These are phyloP conservation scores for Ustilago sp. DNA, from an alignment of 1,284 basidiomycete genomes.

Conservation along the genomic window DNA sequence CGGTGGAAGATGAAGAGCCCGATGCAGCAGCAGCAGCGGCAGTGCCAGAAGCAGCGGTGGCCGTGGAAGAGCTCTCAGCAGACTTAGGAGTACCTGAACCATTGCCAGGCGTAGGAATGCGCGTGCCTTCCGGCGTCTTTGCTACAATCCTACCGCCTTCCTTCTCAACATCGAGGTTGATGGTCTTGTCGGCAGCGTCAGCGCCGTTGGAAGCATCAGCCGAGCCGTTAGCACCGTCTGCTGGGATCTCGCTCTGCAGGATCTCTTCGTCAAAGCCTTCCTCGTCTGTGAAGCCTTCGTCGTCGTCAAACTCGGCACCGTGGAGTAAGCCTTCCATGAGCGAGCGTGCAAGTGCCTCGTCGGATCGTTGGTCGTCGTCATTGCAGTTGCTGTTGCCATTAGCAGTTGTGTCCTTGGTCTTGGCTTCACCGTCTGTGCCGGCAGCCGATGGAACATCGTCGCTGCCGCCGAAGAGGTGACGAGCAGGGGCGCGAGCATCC, in stretches of 20 bases:
- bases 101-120: constrained; percentile 84
- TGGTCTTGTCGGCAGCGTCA: constrained; percentile 56
- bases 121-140: constrained; percentile 94
- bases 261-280: constrained; percentile 63
- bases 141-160: constrained; percentile 81
- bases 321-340: constrained; percentile 58
- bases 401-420: constrained; percentile 15
- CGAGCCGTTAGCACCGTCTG: constrained; percentile 32
- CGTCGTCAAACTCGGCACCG: constrained; percentile 55
- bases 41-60: constrained; percentile 60
- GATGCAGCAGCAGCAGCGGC: constrained; percentile 56
- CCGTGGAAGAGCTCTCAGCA: constrained; percentile 62
- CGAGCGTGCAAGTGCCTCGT: constrained; percentile 55
- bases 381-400: constrained; percentile 2
- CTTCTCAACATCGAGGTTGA: constrained; percentile 59
- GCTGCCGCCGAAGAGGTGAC: constrained; percentile 40
- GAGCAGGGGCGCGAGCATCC: constrained; percentile 38
- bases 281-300: constrained; percentile 58
- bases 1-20: constrained; percentile 35
- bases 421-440: constrained; percentile 29
- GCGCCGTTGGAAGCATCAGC: constrained; percentile 13
- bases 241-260: constrained; percentile 54
- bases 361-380: constrained; percentile 30
- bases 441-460: constrained; percentile 11
- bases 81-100: constrained; percentile 43